Conservation (phyloP, 1,284 basidiomycete genomes). For the Ganoderma meredithae region DNA sequence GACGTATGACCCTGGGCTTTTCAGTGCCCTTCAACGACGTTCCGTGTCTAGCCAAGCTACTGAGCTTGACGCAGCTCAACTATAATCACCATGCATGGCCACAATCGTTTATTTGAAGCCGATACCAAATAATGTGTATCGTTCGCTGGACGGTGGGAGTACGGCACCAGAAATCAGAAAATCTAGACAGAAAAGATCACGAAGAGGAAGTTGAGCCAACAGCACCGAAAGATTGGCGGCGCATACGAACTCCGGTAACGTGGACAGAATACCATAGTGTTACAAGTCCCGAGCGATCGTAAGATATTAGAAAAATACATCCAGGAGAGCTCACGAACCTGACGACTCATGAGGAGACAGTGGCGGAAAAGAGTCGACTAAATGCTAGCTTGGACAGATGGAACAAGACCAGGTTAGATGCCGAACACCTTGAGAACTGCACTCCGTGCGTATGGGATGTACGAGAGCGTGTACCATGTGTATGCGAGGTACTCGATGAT, state of each 20-base stretch:
- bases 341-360: constrained; percentile 5
- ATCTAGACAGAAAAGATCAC: not conserved
- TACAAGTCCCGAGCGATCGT: constrained; percentile 23
- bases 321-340: constrained; percentile 9
- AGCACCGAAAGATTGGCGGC: not conserved
- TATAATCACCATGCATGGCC: not conserved
- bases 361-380: not conserved
- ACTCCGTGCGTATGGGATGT: constrained; percentile 87
- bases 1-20: not conserved
- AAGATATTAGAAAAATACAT: constrained; percentile 18
- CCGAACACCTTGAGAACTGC: constrained; percentile 74
- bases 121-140: not conserved
- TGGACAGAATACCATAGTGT: constrained; percentile 15
- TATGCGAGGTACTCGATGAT: constrained; percentile 87
- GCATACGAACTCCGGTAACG: not conserved
- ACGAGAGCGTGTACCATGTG: constrained; percentile 84
- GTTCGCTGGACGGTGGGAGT: not conserved
- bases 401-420: constrained; percentile 40
- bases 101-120: not conserved
- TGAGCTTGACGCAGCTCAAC: too few relatives aligned
- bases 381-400: not conserved
- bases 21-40: not conserved
- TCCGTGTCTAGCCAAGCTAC: too few relatives aligned
- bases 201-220: not conserved
- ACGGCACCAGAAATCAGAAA: not conserved